Base-by-base conservation (phyloP, 1,284 basidiomycete species). In the Coniferiporia sulphurascens region DNA sequence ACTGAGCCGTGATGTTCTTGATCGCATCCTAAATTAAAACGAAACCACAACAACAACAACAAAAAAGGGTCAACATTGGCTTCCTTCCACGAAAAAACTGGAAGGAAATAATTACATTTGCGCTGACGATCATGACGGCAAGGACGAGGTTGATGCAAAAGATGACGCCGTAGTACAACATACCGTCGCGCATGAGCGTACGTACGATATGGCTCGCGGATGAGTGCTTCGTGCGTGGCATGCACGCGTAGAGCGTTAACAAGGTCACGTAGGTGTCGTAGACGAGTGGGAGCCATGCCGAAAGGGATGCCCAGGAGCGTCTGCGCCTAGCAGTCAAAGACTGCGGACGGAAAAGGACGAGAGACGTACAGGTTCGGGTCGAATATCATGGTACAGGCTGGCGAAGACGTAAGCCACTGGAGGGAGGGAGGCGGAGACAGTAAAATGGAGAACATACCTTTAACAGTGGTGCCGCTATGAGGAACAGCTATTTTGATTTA, bases 1-100 rank as follows among this genome's bases (percentile, higher is more conserved):
- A 62, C 61, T 62, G 58, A 8, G 58, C 58, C 38, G 53, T 56
- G 9, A 60, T 62, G 38, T 62, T 62, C 51, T 56, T 59, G 19
- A 60, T 22, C 13, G 36, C 52, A 34, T 49, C 48, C 61, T 62
- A 43, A 8, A 12, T 12, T 2, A 27, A 27, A 3, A 27, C 5
- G 5, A 27, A 27, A 27, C n/a, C n/a, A n/a, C n/a, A n/a, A n/a
- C n/a, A 27, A 27, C 5, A 27, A 27, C 27, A 27, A 27, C 27
- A 27, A 27, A 27, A 27, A 3, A 27, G 27, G 27, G 27, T 41
- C 38, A 41, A 15, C 3, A 41, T 38, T 38, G 21, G 48, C 21
- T 49, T 9, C 5, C 6, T 8, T 21, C 21, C 21, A 17, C 7
- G 7, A 4, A 27, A 4, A 2, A 27, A 50, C 5, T 2, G 21